phyloP scores from a whole-genome alignment of 2,329 filamentous ascomycete species.

The Hypoxylon sp. region DNA sequence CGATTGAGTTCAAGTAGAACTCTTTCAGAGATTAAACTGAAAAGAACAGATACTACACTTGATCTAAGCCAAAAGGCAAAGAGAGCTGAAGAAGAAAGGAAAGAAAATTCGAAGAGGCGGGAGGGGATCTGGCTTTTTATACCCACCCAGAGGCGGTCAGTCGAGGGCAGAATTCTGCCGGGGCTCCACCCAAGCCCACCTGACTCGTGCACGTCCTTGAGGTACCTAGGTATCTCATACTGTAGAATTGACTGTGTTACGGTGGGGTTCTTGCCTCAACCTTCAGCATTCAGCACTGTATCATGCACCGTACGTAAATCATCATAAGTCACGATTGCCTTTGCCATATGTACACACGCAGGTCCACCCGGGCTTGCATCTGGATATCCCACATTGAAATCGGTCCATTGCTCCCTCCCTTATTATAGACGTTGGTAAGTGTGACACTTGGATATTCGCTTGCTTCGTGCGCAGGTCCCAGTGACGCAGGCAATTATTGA shows the following conservation, averaged over 20 bases:
- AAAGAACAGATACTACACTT: constrained; percentile 98
- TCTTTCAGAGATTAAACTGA: constrained; percentile 97
- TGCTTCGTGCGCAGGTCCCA: not conserved
- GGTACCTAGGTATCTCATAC: not conserved
- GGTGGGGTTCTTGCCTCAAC: no score
- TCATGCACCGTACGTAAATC: no score
- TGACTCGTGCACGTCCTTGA: no score
- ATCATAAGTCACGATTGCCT: no score
- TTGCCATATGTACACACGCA: no score
- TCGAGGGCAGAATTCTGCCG: constrained; percentile 19
- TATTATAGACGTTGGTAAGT: not conserved
- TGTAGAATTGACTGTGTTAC: not conserved
- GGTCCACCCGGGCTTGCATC: not conserved
- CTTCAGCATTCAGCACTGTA: not conserved
- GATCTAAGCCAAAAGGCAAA: constrained; percentile 76
- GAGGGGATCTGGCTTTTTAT: constrained; percentile 43
- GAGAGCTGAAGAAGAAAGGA: constrained; percentile 67
- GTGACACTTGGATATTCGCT: not conserved
- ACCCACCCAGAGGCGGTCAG: constrained; percentile 17
- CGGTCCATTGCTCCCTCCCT: not conserved
- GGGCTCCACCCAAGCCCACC: not conserved
- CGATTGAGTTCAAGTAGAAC: constrained; percentile 75
- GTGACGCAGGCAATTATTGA: not conserved
- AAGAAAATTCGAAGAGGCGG: constrained; percentile 48
- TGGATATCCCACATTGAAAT: not conserved